These are phyloP conservation scores for Arctium minus DNA, from an alignment of 129 eudicot genomes.

Conservation along the genomic window DNA sequence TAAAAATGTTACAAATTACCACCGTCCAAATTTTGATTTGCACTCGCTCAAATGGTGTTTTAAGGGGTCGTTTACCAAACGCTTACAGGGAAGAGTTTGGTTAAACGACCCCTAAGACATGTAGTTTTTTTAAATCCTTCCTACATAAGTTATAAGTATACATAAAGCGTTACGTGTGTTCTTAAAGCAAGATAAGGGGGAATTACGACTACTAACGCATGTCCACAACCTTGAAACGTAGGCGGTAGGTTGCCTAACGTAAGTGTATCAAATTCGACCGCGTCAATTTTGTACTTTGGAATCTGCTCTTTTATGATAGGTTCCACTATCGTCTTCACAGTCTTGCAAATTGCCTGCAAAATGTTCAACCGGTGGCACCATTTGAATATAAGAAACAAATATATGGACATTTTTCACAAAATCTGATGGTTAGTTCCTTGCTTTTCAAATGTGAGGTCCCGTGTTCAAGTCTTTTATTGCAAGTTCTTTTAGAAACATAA, in stretches of 20 bases:
- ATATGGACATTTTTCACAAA: too few species aligned
- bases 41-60: neutral
- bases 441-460: too few species aligned
- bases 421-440: too few species aligned
- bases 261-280: conserved; percentile 79
- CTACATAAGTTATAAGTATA: neutral
- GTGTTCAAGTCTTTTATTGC: too few species aligned
- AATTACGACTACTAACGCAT: neutral
- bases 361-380: neutral
- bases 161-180: too few species aligned
- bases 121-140: neutral
- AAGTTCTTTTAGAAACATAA: too few species aligned
- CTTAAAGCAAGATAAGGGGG: too few species aligned
- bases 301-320: conserved; percentile 95
- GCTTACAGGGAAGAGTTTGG: too few species aligned
- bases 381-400: neutral
- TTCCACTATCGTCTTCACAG: conserved; percentile 64
- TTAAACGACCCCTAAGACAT: too few species aligned
- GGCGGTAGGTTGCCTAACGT: conserved; percentile 92
- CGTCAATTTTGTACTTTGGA: conserved; percentile 83
- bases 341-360: conserved; percentile 84
- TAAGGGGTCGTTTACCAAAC: too few species aligned
- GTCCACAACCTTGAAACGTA: conserved; percentile 74
- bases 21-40: neutral
- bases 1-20: neutral